phyloP scores from a whole-genome alignment of 2,329 filamentous ascomycete species.

The Curvularia hawaiiensis region DNA sequence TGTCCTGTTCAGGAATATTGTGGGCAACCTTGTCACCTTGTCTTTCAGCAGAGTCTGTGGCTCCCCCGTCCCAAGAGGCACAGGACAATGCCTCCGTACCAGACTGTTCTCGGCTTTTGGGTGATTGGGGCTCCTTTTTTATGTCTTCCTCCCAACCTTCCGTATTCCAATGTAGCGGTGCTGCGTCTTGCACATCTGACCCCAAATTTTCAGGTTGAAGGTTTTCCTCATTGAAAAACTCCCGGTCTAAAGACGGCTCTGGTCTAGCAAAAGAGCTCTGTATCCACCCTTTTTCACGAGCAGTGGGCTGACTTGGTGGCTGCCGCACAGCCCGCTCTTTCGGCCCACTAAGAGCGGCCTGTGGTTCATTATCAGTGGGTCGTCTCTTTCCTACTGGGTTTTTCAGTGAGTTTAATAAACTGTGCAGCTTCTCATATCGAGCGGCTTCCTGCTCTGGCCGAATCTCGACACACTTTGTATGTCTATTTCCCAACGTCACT shows the following conservation, averaged over 20 bases:
- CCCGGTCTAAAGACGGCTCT: too few relatives aligned
- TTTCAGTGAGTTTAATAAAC: too few relatives aligned
- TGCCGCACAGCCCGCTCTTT: too few relatives aligned
- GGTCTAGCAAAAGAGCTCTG: constrained; percentile 1
- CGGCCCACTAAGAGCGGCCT: too few relatives aligned
- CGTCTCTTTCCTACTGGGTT: too few relatives aligned
- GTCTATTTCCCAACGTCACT: constrained; percentile 3
- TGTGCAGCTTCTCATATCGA: not conserved
- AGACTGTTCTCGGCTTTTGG: not conserved
- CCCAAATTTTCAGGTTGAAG: too few relatives aligned
- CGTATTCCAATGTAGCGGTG: too few relatives aligned
- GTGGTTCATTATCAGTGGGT: too few relatives aligned
- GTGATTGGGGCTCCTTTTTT: not conserved
- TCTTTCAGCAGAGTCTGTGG: not conserved
- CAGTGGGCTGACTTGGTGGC: too few relatives aligned
- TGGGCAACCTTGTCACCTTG: not conserved
- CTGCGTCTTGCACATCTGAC: too few relatives aligned
- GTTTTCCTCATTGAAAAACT: too few relatives aligned
- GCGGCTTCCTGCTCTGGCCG: not conserved
- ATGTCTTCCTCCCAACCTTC: not conserved
- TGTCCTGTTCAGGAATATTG: not conserved
- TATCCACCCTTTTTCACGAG: not conserved
- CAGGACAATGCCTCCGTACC: not conserved
- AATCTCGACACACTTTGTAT: constrained; percentile 23
- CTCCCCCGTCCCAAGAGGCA: not conserved